Percentiles rank a stretch among this genome's conserved stretches.
These are phyloP conservation scores for Leonotis leonurus DNA, from an alignment of 257 asterid genomes.

Conservation along the genomic window DNA sequence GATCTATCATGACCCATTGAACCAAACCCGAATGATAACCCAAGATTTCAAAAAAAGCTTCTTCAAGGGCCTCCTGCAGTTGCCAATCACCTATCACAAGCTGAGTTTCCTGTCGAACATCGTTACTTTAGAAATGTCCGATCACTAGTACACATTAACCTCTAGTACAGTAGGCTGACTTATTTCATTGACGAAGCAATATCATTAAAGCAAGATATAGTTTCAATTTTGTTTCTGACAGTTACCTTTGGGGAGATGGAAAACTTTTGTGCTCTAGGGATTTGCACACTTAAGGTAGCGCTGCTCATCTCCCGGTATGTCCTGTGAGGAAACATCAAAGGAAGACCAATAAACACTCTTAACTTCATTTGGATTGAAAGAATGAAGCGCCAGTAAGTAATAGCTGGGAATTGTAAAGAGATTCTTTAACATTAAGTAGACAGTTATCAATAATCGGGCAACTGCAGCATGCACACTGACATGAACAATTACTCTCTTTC, in stretches of 20 bases:
- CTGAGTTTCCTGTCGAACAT: not conserved
- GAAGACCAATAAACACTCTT: not conserved
- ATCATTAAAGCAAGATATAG: not conserved
- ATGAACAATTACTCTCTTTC: not conserved
- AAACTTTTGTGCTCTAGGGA: slow-evolving; percentile 7
- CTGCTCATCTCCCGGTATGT: slow-evolving; percentile 13
- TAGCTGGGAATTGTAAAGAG: not conserved
- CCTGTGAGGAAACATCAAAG: not conserved
- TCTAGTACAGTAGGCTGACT: no score
- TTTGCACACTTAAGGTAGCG: slow-evolving; percentile 17
- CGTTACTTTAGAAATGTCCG: not conserved
- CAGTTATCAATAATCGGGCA: not conserved
- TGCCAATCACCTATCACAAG: not conserved
- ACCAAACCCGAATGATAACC: not conserved
- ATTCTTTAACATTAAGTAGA: not conserved
- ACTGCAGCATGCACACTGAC: no score
- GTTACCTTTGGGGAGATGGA: slow-evolving; percentile 17
- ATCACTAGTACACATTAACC: no score
- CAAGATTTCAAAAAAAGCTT: not conserved
- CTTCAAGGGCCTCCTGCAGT: not conserved
- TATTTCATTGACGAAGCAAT: not conserved
- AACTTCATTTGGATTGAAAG: not conserved
- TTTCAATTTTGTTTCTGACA: not conserved
- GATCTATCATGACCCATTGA: not conserved
- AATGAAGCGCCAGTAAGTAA: not conserved